Evolutionary conservation across 108 stramenopile genomes (phyloP), one percentile per base, ranked within the genome.

Genomic region (Fistulifera solaris): DNA sequence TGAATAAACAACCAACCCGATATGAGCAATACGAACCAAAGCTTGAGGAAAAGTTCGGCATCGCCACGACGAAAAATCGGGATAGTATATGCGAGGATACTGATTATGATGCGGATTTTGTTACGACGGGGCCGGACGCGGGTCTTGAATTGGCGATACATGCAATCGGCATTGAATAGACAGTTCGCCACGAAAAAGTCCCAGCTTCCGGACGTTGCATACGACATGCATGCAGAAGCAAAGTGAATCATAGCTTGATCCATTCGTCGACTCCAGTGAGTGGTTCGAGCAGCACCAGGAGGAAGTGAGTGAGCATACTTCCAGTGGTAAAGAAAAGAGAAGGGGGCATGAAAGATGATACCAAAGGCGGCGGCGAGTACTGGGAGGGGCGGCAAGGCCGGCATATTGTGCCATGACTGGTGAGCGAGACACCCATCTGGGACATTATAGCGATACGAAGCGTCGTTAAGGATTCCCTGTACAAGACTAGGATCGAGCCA

Each of bases 201-300:
- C 14, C 73, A 46, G 18, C 75, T 51, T 7, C 80, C 83, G 25
- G 68, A 71, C 23, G 79, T 80, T 4, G 68, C 78, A 60, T 83
- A 89, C 1, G 75, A 66, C 54, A 80, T 63, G 27, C 58, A 63
- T n/a, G 79, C 72, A 10, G 68, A 63, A 39, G 63, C 65, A 26
- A 85, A 71, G 56, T 89, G 87, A 51, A 89, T 83, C 65, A 83
- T 77, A 13, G 74, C 62, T 59, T 89, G 78, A 63, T 89, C 87
- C 63, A 89, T 66, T 38, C 83, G 76, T 48, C 87, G 67, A 54
- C 73, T 80, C 87, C 80, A 89, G 45, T 89, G 87, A n/a, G 70
- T 56, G 25, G 75, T 67, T 39, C 86, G 72, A 8, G 70, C 59
- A 13, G 58, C 22, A 25, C 67, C 62, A 46, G 70, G 52, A 44